A percentile compares a stretch with the other conserved stretches of the same genome.
Conservation (phyloP, 768 basidiomycete genomes). For the Kwoniella newhampshirensis region DNA sequence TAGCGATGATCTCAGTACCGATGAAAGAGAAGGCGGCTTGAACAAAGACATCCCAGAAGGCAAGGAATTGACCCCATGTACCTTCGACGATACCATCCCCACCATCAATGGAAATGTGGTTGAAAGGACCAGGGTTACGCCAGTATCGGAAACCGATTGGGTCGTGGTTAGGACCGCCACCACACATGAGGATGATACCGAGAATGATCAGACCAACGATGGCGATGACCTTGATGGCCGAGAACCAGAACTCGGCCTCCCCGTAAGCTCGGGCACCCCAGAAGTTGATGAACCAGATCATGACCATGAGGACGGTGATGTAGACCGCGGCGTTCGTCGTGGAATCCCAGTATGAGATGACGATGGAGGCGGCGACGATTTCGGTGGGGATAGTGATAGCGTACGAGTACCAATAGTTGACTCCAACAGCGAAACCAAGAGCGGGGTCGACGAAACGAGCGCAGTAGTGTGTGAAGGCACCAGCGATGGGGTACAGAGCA, state of each 20-base stretch:
- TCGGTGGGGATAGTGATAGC: constrained; percentile 52
- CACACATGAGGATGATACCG: constrained; percentile 49
- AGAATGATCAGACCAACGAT: constrained; percentile 54
- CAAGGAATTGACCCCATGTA: constrained; percentile 45
- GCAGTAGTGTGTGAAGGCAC: constrained; percentile 53
- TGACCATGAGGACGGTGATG: constrained; percentile 53
- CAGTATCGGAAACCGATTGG: constrained; percentile 53
- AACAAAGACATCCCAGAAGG: constrained; percentile 51
- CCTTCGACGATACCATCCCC: constrained; percentile 37
- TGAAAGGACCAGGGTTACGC: constrained; percentile 49
- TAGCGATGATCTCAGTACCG: constrained; percentile 50
- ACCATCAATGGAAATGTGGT: constrained; percentile 30
- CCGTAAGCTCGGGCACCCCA: constrained; percentile 57
- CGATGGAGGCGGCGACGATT: constrained; percentile 42
- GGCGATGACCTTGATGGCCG: constrained; percentile 57
- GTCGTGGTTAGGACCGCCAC: constrained; percentile 50
- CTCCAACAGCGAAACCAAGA: constrained; percentile 49
- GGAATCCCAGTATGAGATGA: constrained; percentile 51
- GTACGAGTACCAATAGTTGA: constrained; percentile 51
- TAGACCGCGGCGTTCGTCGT: constrained; percentile 50
- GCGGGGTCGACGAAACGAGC: constrained; percentile 55
- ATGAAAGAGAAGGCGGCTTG: constrained; percentile 49
- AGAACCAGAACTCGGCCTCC: constrained; percentile 62
- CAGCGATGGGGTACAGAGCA: constrained; percentile 51
- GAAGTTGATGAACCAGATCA: constrained; percentile 54